Conservation (phyloP, 192 early-diverging fungal genomes). For the Coemansia umbellata region DNA sequence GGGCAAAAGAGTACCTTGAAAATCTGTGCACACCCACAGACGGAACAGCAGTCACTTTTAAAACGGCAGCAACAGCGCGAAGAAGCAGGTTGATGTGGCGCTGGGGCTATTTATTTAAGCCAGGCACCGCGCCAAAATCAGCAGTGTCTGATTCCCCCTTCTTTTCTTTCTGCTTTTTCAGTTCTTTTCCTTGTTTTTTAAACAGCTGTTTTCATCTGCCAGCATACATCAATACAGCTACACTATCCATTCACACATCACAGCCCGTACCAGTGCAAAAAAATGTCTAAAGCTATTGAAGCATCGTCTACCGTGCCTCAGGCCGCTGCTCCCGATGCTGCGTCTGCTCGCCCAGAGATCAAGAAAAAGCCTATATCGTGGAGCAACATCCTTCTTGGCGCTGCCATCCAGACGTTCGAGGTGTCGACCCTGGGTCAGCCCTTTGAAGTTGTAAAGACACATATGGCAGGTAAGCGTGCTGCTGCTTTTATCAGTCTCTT, state of each 20-base stretch:
- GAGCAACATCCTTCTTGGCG: constrained; percentile 83
- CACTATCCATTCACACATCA: no score
- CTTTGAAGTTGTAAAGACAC: constrained; percentile 95
- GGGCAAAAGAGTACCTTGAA: no score
- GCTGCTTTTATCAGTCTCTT: no score
- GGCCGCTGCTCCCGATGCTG: not conserved
- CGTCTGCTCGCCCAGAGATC: constrained; percentile 18
- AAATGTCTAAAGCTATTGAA: constrained; percentile 30
- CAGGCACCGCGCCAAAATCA: not conserved
- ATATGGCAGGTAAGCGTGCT: constrained; percentile 78
- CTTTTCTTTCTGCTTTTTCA: not conserved
- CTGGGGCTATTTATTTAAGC: no score
- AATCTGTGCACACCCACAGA: no score
- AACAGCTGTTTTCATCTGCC: not conserved
- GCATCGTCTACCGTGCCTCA: constrained; percentile 1
- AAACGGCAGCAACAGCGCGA: no score
- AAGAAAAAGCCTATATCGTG: constrained; percentile 86
- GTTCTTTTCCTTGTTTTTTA: constrained; percentile 4
- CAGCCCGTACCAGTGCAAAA: not conserved
- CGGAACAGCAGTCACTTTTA: no score
- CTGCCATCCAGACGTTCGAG: constrained; percentile 87
- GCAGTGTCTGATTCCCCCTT: not conserved
- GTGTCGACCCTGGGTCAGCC: constrained; percentile 90
- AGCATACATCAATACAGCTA: not conserved
- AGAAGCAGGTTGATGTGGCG: no score